Conservation (phyloP, 805 yeast species). For the Candida wancherniae region DNA sequence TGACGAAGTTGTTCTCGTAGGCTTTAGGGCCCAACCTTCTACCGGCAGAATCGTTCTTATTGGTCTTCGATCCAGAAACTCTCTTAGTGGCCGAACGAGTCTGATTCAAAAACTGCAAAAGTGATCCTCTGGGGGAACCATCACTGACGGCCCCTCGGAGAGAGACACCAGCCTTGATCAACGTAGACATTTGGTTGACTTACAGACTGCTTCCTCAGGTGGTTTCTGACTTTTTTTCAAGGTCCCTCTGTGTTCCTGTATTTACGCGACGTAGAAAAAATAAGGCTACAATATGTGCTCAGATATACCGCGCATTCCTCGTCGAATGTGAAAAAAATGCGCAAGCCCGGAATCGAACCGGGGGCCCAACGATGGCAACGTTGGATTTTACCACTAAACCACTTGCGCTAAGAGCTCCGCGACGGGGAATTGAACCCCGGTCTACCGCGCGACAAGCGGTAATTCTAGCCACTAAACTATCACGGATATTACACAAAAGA, state of each 20-base stretch:
- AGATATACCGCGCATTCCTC: background rate
- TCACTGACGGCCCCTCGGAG: too few species aligned
- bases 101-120: slow-evolving; percentile 32
- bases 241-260: too few species aligned
- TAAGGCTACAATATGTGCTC: too few species aligned
- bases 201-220: too few species aligned
- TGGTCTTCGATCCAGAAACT: slow-evolving; percentile 93
- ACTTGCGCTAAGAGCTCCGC: slow-evolving; percentile 20
- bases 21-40: slow-evolving; percentile 88
- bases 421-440: slow-evolving; percentile 23
- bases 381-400: slow-evolving; percentile 22
- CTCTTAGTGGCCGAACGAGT: slow-evolving; percentile 90
- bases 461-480: slow-evolving; percentile 21
- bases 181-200: too few species aligned
- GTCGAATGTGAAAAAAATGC: slow-evolving; percentile 10
- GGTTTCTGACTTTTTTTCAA: too few species aligned
- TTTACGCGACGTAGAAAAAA: too few species aligned
- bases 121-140: too few species aligned
- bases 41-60: slow-evolving; percentile 92
- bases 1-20: slow-evolving; percentile 71
- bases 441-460: slow-evolving; percentile 22
- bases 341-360: slow-evolving; percentile 24
- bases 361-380: slow-evolving; percentile 24
- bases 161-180: too few species aligned
- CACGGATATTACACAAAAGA: too few species aligned